Base-by-base conservation (phyloP, 306 rosid species). In the Alnus glutinosa region DNA sequence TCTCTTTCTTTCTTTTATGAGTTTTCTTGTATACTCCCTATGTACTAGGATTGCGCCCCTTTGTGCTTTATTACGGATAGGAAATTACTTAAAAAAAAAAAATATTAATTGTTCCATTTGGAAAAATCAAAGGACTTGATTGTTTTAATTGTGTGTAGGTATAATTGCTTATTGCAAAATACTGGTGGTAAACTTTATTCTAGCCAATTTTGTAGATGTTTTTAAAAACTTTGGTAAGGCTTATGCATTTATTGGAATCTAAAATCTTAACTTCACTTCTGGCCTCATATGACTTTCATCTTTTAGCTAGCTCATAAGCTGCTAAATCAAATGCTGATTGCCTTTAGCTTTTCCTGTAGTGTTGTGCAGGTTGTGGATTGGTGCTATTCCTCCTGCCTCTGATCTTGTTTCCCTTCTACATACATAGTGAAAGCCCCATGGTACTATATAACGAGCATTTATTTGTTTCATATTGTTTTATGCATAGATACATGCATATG, bases 351-450 rank as follows among this genome's bases (percentile, higher is more conserved):
- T 67, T 16, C 32, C 68, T 80, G 61, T 77, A 94, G 98, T 91
- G 92, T 57, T 92, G 94, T 86, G 96, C 85, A 55, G 92, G 87
- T 75, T 94, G 94, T 42, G 96, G 91, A 67, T 78, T 92, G 89
- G 78, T 81, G 16, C 87, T 94, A 73, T 85, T 92, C 80, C 88
- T 88, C 73, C 76, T 94, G 80, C 98, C 98, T 50, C 16, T 88
- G 80, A 42, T 92, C 78, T 78, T 94, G 92, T 89, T 88, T 86
- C 97, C 97, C 63, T 79, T 92, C 78, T 94, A 92, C 90, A 79
- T 47, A 74, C 81, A 82, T 54, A 84, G 78, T 73, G 84, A 84
- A 49, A 82, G 85, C 61, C 92, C 93, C 74, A 73, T 83, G 97
- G 98, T 92, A 94, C 42, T 44, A 64, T 49, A 84, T 76, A 52